A percentile compares a stretch with the other conserved stretches of the same genome.
These are phyloP conservation scores for Talaromyces sp. DNA, from an alignment of 2,329 filamentous ascomycete species.

Conservation along the genomic window DNA sequence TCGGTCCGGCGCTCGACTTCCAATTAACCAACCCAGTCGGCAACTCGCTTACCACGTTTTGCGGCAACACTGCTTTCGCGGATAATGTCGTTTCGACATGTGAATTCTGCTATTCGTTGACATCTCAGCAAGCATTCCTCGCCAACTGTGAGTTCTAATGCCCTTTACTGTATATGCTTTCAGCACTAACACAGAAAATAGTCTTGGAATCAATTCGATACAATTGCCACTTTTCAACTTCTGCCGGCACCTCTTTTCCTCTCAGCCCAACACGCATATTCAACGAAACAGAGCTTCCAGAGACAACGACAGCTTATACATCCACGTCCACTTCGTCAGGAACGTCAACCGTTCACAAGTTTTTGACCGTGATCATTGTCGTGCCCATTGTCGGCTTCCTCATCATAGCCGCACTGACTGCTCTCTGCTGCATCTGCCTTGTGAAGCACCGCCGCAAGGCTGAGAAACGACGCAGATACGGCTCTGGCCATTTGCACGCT, in stretches of 20 bases:
- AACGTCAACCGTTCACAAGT: constrained; percentile 20
- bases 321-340: constrained; percentile 18
- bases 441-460: constrained; percentile 38
- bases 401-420: constrained; percentile 26
- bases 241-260: constrained; percentile 31
- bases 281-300: constrained; percentile 32
- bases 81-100: constrained; percentile 39
- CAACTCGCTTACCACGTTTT: constrained; percentile 32
- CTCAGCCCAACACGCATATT: constrained; percentile 39
- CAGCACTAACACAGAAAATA: constrained; percentile 14
- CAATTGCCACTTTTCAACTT: constrained; percentile 38
- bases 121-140: constrained; percentile 34
- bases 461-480: constrained; percentile 19
- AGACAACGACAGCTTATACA: constrained; percentile 17
- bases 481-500: constrained; percentile 25
- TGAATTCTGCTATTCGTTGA: constrained; percentile 40
- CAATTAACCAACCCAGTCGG: constrained; percentile 24
- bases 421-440: constrained; percentile 38
- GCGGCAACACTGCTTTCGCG: constrained; percentile 31
- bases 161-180: background rate
- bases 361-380: constrained; percentile 36
- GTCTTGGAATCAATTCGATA: constrained; percentile 43
- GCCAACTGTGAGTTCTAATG: constrained; percentile 37
- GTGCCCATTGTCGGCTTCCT: constrained; percentile 40
- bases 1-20: constrained; percentile 28